Conservation (phyloP, 1,139 yeast genomes). For the Scheffersomyces cryptocercus region DNA sequence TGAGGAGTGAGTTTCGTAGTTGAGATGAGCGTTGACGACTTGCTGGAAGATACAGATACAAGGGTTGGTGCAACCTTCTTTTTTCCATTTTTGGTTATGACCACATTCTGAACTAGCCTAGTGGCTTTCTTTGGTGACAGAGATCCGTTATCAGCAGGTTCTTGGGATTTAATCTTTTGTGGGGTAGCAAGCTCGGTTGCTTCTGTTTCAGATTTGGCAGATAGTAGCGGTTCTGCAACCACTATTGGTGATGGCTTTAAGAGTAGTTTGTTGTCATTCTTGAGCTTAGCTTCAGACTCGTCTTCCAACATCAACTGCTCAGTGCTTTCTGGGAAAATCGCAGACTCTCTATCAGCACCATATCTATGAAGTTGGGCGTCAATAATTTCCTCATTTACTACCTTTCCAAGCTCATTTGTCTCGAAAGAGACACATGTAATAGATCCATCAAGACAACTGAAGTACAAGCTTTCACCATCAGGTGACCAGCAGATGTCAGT, state of each 20-base stretch:
- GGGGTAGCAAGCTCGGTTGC: neutral
- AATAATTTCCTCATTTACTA: conserved; percentile 64
- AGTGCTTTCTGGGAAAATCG: conserved; percentile 83
- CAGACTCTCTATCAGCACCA: conserved; percentile 85
- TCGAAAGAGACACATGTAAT: conserved; percentile 73
- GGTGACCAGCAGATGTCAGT: conserved; percentile 82
- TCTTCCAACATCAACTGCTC: conserved; percentile 77
- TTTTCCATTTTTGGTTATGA: conserved; percentile 76
- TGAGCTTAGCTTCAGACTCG: conserved; percentile 32
- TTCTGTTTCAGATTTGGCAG: conserved; percentile 1
- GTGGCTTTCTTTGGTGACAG: conserved; percentile 16
- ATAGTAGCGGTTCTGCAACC: neutral
- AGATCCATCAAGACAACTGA: conserved; percentile 84
- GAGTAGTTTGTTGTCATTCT: conserved; percentile 18
- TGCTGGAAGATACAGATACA: conserved; percentile 51
- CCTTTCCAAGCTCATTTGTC: conserved; percentile 69
- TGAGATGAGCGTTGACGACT: conserved; percentile 2
- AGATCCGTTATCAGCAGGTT: neutral
- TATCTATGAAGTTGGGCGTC: conserved; percentile 73
- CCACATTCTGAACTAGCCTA: conserved; percentile 34
- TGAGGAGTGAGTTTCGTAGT: conserved; percentile 6
- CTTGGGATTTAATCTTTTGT: conserved; percentile 3
- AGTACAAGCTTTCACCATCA: conserved; percentile 67
- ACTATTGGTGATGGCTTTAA: neutral
- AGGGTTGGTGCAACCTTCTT: conserved; percentile 85